These are phyloP conservation scores for Chamaecrista fasciculata DNA, from an alignment of 306 rosid genomes.

Conservation along the genomic window DNA sequence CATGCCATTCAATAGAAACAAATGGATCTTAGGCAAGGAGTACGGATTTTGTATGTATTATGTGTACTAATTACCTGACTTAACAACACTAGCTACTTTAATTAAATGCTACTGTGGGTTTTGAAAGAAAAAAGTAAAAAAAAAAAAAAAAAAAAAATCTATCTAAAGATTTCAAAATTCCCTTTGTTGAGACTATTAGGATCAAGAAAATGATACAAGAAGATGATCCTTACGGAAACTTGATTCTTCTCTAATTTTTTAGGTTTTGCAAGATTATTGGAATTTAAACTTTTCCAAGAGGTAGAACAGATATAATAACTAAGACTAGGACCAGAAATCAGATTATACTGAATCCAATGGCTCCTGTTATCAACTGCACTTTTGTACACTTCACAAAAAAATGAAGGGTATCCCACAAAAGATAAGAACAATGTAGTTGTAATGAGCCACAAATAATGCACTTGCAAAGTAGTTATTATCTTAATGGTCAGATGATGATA, in stretches of 20 bases:
- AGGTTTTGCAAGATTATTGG: neutral
- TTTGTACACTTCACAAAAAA: neutral
- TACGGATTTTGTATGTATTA: neutral
- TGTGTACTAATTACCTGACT: slow-evolving; percentile 10
- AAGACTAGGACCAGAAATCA: slow-evolving; percentile 5
- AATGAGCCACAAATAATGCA: neutral
- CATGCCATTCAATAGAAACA: slow-evolving; percentile 9
- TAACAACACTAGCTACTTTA: neutral
- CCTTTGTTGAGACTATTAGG: neutral
- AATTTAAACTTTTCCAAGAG: neutral
- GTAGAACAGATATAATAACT: neutral
- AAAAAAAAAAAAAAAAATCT: neutral
- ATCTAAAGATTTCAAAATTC: neutral
- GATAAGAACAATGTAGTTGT: neutral
- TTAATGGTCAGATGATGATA: neutral
- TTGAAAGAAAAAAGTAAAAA: neutral
- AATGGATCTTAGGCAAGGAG: slow-evolving; percentile 7
- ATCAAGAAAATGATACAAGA: neutral
- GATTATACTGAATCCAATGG: neutral
- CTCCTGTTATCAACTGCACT: slow-evolving; percentile 6
- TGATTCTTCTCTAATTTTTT: neutral
- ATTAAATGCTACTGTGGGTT: neutral
- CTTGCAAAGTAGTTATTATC: neutral
- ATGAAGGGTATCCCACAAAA: neutral
- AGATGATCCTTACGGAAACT: neutral